phyloP scores from a whole-genome alignment of 345 rosid genomes.

The Cardiospermum halicacabum region DNA sequence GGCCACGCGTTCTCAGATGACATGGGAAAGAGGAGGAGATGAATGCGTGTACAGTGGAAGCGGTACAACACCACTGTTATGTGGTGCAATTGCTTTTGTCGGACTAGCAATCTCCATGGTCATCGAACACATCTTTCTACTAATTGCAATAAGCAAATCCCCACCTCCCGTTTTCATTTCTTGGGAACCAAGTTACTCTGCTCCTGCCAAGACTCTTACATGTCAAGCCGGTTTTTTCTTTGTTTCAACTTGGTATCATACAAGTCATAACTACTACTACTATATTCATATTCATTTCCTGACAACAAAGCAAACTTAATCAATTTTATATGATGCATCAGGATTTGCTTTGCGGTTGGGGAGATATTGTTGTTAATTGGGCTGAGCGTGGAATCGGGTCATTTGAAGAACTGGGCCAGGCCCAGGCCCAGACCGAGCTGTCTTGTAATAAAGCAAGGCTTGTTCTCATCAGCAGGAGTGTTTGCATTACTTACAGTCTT shows the following conservation, averaged over 20 bases:
- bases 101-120: conserved; percentile 67
- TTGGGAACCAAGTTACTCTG: conserved; percentile 44
- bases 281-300: not conserved
- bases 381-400: conserved; percentile 87
- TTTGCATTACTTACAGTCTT: conserved; percentile 59
- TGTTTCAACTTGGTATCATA: conserved; percentile 65
- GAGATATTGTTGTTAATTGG: conserved; percentile 74
- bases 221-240: conserved; percentile 80
- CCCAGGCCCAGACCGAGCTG: conserved; percentile 72
- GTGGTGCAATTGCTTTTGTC: conserved; percentile 52
- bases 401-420: conserved; percentile 68
- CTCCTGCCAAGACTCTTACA: conserved; percentile 36
- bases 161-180: conserved; percentile 40
- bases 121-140: conserved; percentile 54
- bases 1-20: conserved; percentile 85
- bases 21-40: conserved; percentile 13
- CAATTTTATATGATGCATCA: conserved; percentile 4
- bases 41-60: conserved; percentile 69
- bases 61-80: conserved; percentile 68
- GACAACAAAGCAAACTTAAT: conserved; percentile 6
- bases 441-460: conserved; percentile 56
- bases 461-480: conserved; percentile 78
- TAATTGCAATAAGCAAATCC: conserved; percentile 61
- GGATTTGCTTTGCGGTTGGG: conserved; percentile 75
- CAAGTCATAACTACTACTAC: too few species aligned